These are phyloP conservation scores for Carex parvula DNA, from an alignment of 176 grass and related monocot genomes.

Conservation along the genomic window DNA sequence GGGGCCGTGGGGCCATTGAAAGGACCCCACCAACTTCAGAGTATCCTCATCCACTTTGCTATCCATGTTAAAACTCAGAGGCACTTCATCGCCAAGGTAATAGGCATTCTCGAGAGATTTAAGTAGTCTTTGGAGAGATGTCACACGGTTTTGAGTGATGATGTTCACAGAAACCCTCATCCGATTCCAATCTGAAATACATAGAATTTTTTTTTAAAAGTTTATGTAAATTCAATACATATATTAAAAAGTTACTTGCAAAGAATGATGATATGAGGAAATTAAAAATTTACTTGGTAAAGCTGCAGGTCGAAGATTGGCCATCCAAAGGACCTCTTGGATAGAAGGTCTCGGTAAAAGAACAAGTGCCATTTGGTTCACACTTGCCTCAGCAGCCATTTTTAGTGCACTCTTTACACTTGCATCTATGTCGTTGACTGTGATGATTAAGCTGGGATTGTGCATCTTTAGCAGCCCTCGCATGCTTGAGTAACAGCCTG, in stretches of 20 bases:
- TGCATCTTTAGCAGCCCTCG: constrained; percentile 70
- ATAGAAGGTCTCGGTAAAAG: constrained; percentile 54
- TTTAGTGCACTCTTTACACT: constrained; percentile 80
- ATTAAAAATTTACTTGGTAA: constrained; percentile 50
- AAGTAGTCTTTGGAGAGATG: constrained; percentile 59
- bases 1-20: constrained; percentile 66
- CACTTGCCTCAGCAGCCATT: constrained; percentile 48
- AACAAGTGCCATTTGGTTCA: constrained; percentile 63
- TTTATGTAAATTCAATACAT: background rate
- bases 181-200: constrained; percentile 68
- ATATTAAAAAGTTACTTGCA: background rate
- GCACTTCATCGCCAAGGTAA: constrained; percentile 84
- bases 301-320: constrained; percentile 49
- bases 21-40: constrained; percentile 47
- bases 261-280: background rate
- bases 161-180: constrained; percentile 97
- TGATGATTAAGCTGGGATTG: constrained; percentile 69
- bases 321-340: constrained; percentile 91
- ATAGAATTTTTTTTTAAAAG: background rate
- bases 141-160: constrained; percentile 73
- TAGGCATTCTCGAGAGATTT: constrained; percentile 52
- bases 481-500: constrained; percentile 90
- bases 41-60: constrained; percentile 78
- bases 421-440: constrained; percentile 36
- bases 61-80: constrained; percentile 97